phyloP scores from a whole-genome alignment of 2,329 filamentous ascomycete species.

The Hymenoscyphus salicellus region DNA sequence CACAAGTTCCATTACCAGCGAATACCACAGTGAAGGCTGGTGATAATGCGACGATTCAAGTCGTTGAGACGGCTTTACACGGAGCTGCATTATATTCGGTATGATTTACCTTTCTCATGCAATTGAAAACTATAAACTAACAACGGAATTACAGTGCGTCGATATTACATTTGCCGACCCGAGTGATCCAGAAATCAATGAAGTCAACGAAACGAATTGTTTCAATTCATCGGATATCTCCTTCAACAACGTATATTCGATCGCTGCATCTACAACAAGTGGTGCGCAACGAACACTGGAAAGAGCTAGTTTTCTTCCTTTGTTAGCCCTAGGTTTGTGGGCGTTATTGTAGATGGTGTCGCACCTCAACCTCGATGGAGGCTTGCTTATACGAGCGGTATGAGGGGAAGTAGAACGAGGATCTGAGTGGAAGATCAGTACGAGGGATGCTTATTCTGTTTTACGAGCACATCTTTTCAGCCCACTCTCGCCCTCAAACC shows the following conservation, averaged over 20 bases:
- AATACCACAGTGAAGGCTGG: conserved; percentile 70
- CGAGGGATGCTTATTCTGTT: background rate
- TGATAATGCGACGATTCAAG: conserved; percentile 87
- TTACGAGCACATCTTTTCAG: background rate
- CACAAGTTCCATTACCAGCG: conserved; percentile 78
- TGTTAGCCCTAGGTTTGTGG: conserved; percentile 16
- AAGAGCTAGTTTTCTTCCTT: conserved; percentile 11
- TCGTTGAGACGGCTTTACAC: conserved; percentile 79
- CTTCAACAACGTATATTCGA: conserved; percentile 60
- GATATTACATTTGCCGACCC: conserved; percentile 89
- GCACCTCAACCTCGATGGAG: background rate
- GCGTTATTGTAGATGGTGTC: conserved; percentile 7
- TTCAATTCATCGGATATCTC: conserved; percentile 60
- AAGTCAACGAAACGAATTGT: conserved; percentile 80
- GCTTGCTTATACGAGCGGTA: background rate
- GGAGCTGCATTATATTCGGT: conserved; percentile 68
- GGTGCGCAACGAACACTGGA: conserved; percentile 46
- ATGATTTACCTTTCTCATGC: conserved; percentile 15
- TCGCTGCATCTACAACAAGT: conserved; percentile 38
- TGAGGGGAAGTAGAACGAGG: background rate
- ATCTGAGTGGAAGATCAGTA: background rate
- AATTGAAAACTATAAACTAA: background rate
- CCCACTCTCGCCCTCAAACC: background rate
- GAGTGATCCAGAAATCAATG: conserved; percentile 59
- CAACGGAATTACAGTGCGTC: conserved; percentile 69